phyloP scores from a whole-genome alignment of 345 rosid species.

The Populus tremula region DNA sequence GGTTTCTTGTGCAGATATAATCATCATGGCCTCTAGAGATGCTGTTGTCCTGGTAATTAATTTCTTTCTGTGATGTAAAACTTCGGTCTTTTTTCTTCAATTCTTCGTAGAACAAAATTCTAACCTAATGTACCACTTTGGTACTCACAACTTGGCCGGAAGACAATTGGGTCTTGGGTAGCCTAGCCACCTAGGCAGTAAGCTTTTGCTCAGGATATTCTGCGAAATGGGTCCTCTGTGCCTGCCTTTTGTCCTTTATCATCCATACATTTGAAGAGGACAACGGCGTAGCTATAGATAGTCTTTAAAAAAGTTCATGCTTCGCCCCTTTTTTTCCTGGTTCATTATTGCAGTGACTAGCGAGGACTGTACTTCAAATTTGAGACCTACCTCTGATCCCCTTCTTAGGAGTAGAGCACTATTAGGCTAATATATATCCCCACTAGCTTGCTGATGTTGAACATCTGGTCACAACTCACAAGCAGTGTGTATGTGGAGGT shows the following conservation, averaged over 20 bases:
- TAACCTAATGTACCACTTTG: neutral
- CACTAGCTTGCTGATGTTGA: neutral
- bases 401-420: neutral
- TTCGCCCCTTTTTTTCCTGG: neutral
- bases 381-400: neutral
- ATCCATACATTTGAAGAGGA: neutral
- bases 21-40: conserved; percentile 87
- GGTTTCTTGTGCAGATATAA: conserved; percentile 87
- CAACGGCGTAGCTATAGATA: neutral
- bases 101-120: neutral
- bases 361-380: neutral
- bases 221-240: conserved; percentile 15
- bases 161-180: neutral
- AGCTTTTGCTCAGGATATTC: conserved; percentile 8
- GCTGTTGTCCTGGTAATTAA: conserved; percentile 77
- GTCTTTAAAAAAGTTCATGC: neutral
- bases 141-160: neutral
- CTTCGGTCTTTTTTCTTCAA: neutral
- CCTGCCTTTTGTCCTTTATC: conserved; percentile 15
- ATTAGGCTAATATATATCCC: neutral
- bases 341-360: neutral
- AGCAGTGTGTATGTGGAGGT: neutral
- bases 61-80: neutral
- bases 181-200: neutral
- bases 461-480: neutral